These are phyloP conservation scores for Claviceps sp. DNA, from an alignment of 2,329 filamentous ascomycete species.

Conservation along the genomic window DNA sequence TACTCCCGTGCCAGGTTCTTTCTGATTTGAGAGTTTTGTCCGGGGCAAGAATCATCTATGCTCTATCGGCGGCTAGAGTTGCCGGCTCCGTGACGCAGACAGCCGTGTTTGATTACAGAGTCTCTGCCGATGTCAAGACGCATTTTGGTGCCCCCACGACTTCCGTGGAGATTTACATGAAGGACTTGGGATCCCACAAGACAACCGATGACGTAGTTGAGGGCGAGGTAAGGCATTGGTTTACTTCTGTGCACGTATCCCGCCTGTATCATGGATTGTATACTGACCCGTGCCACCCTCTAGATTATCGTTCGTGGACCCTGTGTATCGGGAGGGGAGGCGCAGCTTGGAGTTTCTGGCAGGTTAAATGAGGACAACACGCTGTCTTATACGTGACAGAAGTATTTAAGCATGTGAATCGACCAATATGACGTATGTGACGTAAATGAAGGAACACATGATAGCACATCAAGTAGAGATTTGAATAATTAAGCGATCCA, in stretches of 20 bases:
- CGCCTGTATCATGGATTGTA: neutral
- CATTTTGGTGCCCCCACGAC: slow-evolving; percentile 79
- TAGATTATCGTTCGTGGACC: slow-evolving; percentile 62
- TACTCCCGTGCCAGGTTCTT: slow-evolving; percentile 55
- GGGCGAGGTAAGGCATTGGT: slow-evolving; percentile 44
- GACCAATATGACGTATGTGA: too few species aligned
- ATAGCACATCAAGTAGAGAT: neutral
- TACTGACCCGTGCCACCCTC: neutral
- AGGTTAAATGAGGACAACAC: slow-evolving; percentile 62
- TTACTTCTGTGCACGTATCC: neutral
- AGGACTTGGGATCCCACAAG: slow-evolving; percentile 45
- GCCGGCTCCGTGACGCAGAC: slow-evolving; percentile 84
- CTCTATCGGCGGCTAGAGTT: slow-evolving; percentile 67
- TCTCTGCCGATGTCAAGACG: slow-evolving; percentile 23
- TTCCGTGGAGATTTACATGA: slow-evolving; percentile 64
- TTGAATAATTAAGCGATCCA: too few species aligned
- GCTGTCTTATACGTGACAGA: slow-evolving; percentile 38
- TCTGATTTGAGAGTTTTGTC: slow-evolving; percentile 75
- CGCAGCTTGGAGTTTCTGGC: slow-evolving; percentile 48
- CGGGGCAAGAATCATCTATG: slow-evolving; percentile 70
- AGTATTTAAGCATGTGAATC: too few species aligned
- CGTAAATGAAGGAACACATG: neutral
- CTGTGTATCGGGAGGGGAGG: slow-evolving; percentile 55
- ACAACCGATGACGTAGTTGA: slow-evolving; percentile 48
- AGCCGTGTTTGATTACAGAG: slow-evolving; percentile 74